Base-by-base conservation (phyloP, 176 grass and related monocot genomes). In the Musa troglodytarum region DNA sequence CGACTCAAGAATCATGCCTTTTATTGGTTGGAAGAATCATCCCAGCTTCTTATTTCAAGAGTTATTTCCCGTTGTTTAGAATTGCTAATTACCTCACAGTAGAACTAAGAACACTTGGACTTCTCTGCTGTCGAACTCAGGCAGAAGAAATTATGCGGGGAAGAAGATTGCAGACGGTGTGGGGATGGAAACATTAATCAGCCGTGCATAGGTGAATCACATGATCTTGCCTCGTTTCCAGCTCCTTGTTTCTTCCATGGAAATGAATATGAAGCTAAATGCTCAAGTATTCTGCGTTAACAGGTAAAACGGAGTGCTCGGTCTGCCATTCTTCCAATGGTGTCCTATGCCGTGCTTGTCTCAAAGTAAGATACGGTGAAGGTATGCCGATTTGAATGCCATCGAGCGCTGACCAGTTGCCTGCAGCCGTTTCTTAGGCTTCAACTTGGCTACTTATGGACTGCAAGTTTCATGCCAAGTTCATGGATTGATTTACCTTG, bases 321-420 rank as follows among this genome's bases (percentile, higher is more conserved):
- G 86, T 73, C 55, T 96, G 92, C 63, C 92, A 88, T 83, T 96
- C 89, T 49, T 80, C 92, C 0, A 64, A 88, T 34, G 92, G 92
- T 69, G 76, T 96, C 56, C 73, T 96, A 58, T 96, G 92, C 51
- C 89, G 92, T 79, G 92, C 83, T 78, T 96, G 92, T 70, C 92
- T 96, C 62, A 90, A 96, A 82, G 85, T 96, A 49, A 81, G 89
- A 61, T 96, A 96, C 1, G 92, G 92, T 0, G 92, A 96, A 96
- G 92, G 92, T 90, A 92, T 68, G 9, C 25, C 25, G 25, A 26
- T 26, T 26, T 26, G 25, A 26, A 26, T 26, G 25, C 25, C 25
- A 26, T 1, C 25, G 25, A 26, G 25, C 25, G 25, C 1, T 26
- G 25, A 26, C 25, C 25, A 26, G 25, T 26, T 26, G 25, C 25